phyloP scores from a whole-genome alignment of 1,139 yeast genomes.

The Taphrina communis region DNA sequence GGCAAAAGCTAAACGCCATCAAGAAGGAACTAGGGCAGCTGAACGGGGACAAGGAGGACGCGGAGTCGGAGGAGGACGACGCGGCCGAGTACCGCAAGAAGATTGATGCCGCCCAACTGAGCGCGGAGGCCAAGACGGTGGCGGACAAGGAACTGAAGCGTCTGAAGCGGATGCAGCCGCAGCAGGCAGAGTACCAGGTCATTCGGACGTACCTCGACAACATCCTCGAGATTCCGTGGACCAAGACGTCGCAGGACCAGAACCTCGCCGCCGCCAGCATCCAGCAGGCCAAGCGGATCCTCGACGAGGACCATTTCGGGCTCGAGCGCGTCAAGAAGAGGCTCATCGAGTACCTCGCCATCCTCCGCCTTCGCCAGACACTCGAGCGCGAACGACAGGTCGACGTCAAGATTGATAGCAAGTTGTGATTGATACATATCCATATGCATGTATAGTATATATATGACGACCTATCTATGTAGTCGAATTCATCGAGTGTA shows the following conservation, averaged over 20 bases:
- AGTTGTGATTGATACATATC: neutral
- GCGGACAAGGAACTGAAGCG: slow-evolving; percentile 69
- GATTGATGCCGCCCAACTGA: slow-evolving; percentile 49
- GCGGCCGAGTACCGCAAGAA: slow-evolving; percentile 49
- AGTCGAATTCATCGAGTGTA: no score
- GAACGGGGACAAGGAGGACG: slow-evolving; percentile 47
- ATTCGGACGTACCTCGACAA: slow-evolving; percentile 73
- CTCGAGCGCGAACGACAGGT: slow-evolving; percentile 30
- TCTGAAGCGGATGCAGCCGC: slow-evolving; percentile 66
- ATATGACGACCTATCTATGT: no score
- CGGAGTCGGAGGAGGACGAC: slow-evolving; percentile 51
- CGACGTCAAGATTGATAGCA: slow-evolving; percentile 25
- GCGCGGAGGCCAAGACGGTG: slow-evolving; percentile 54
- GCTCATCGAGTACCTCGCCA: slow-evolving; percentile 79
- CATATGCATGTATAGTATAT: neutral
- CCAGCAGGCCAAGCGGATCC: slow-evolving; percentile 61
- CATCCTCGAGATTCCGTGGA: slow-evolving; percentile 66
- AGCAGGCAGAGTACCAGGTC: slow-evolving; percentile 76
- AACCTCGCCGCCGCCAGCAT: slow-evolving; percentile 57
- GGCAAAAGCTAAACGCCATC: slow-evolving; percentile 48
- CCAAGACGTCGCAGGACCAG: slow-evolving; percentile 49
- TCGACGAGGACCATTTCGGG: slow-evolving; percentile 85
- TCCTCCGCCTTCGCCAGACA: slow-evolving; percentile 62
- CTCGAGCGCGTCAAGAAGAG: slow-evolving; percentile 78
- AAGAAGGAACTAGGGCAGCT: slow-evolving; percentile 49